Evolutionary conservation across 768 basidiomycete species (phyloP).

Genomic region (Guyanaporus albipodus): DNA sequence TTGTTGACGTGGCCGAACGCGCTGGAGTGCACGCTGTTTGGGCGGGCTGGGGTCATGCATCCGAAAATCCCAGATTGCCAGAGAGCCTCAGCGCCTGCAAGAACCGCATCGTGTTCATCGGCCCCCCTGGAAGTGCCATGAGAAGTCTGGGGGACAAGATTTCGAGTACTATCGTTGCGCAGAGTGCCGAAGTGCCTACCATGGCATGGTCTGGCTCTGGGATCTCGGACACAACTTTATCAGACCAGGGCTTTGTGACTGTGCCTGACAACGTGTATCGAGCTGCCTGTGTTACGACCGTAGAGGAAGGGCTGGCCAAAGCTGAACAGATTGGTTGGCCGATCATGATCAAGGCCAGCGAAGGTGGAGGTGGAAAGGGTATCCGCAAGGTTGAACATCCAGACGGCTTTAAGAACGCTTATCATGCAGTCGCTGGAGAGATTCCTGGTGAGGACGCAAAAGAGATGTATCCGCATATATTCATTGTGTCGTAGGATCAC

Average conservation of each 20-base stretch:
- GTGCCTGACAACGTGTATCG: slow-evolving; percentile 90
- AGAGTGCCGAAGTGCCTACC: slow-evolving; percentile 92
- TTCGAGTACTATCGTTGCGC: slow-evolving; percentile 98
- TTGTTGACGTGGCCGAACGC: slow-evolving; percentile 96
- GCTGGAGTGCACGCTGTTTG: slow-evolving; percentile 98
- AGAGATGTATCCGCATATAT: neutral
- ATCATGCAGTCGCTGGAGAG: slow-evolving; percentile 89
- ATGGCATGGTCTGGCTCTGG: slow-evolving; percentile 99
- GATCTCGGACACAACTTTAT: slow-evolving; percentile 80
- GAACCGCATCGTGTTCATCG: slow-evolving; percentile 98
- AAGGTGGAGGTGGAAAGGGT: slow-evolving; percentile 99
- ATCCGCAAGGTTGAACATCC: slow-evolving; percentile 89
- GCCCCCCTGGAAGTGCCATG: slow-evolving; percentile 98
- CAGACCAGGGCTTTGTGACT: slow-evolving; percentile 84
- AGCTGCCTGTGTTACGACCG: slow-evolving; percentile 81
- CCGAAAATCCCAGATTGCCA: slow-evolving; percentile 95
- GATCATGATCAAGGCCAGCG: slow-evolving; percentile 99
- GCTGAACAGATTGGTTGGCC: slow-evolving; percentile 93
- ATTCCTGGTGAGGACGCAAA: slow-evolving; percentile 72
- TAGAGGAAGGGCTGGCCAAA: slow-evolving; percentile 80
- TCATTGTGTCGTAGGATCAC: slow-evolving; percentile 62
- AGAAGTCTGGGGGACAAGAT: slow-evolving; percentile 99
- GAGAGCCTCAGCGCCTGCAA: slow-evolving; percentile 89
- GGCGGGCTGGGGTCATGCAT: slow-evolving; percentile 99
- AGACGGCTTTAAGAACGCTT: slow-evolving; percentile 91